Evolutionary conservation across 768 basidiomycete genomes (phyloP).

Genomic region (Clitopilus hobsonii): DNA sequence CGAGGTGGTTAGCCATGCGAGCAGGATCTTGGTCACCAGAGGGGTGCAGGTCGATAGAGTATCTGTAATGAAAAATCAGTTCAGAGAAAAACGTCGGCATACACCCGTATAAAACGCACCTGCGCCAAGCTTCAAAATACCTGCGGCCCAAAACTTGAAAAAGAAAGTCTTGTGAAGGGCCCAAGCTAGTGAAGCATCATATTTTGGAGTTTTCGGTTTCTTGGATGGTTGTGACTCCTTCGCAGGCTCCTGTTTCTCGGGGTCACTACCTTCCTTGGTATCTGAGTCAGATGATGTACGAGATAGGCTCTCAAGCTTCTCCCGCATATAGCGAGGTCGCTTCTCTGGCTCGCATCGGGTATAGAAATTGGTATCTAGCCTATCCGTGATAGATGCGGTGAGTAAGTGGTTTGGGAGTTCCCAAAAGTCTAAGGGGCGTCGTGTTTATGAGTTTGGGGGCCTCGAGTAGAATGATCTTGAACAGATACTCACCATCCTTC

Average conservation of each 20-base stretch:
- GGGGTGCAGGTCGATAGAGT: slow-evolving; percentile 42
- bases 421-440: slow-evolving; percentile 43
- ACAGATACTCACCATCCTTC: slow-evolving; percentile 40
- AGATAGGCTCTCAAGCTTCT: slow-evolving; percentile 5
- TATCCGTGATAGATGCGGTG: slow-evolving; percentile 33
- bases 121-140: slow-evolving; percentile 30
- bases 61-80: too few species aligned
- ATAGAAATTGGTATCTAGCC: slow-evolving; percentile 43
- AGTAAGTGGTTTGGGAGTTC: slow-evolving; percentile 34
- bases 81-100: background rate
- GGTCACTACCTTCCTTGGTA: slow-evolving; percentile 9
- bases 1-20: slow-evolving; percentile 42
- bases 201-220: slow-evolving; percentile 11
- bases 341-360: slow-evolving; percentile 44
- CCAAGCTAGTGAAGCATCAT: slow-evolving; percentile 28
- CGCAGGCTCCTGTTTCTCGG: background rate
- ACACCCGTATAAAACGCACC: slow-evolving; percentile 14
- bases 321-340: slow-evolving; percentile 30
- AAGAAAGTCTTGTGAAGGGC: slow-evolving; percentile 32
- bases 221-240: background rate
- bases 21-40: slow-evolving; percentile 40
- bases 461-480: too few species aligned
- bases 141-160: slow-evolving; percentile 30
- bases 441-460: background rate
- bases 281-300: slow-evolving; percentile 1